Conservation (phyloP, 2,329 filamentous ascomycete species). For the Nemania bipapillata region DNA sequence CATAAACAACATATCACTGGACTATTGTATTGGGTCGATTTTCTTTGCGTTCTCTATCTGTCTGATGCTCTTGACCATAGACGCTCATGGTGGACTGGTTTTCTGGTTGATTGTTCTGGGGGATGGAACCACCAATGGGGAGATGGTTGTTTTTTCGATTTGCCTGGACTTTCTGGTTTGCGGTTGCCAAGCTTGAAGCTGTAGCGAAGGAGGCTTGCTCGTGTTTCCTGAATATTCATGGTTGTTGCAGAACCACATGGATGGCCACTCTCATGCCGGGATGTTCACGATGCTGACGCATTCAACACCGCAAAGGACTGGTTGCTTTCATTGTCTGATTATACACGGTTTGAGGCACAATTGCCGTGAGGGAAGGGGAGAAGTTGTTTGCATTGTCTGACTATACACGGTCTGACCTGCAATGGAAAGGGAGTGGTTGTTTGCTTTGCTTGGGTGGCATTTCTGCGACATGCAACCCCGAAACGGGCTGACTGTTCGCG, state of each 20-base stretch:
- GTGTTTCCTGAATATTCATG: not conserved
- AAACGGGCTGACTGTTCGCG: not conserved
- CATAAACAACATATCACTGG: not conserved
- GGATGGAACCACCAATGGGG: not conserved
- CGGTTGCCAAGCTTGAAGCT: not conserved
- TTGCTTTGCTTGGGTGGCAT: not conserved
- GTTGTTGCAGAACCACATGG: not conserved
- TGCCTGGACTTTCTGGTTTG: not conserved
- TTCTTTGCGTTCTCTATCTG: slow-evolving; percentile 14
- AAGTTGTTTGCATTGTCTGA: not conserved
- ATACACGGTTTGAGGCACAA: not conserved
- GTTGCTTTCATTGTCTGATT: not conserved
- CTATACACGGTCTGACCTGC: not conserved
- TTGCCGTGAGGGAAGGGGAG: not conserved
- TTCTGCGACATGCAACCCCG: not conserved
- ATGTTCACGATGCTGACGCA: not conserved
- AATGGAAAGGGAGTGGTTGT: not conserved
- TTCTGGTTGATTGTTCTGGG: not conserved
- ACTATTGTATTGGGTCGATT: slow-evolving; percentile 11
- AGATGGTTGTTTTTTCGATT: not conserved
- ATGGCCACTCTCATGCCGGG: not conserved
- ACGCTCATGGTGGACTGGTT: not conserved
- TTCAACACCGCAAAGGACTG: not conserved
- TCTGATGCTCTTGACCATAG: not conserved
- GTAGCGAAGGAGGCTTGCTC: not conserved